Conservation (phyloP, 768 basidiomycete species). For the Xanthoconium purpureum region DNA sequence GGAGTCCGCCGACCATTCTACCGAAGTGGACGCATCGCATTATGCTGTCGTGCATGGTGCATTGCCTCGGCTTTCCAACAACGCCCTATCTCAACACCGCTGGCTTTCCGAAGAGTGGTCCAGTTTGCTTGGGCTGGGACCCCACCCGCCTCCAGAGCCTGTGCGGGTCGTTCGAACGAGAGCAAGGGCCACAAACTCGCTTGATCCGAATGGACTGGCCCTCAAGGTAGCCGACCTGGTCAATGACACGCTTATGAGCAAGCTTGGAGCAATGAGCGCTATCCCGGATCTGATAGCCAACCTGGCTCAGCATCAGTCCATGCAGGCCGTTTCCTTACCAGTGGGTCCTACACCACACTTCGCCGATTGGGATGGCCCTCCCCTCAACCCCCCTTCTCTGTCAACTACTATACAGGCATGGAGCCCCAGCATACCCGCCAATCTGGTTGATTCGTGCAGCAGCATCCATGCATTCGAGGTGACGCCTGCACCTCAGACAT, state of each 20-base stretch:
- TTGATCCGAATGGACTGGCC: not conserved
- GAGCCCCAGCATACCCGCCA: not conserved
- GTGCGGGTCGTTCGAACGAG: not conserved
- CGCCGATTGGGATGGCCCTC: not conserved
- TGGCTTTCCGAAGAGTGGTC: conserved; percentile 5
- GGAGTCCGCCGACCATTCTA: conserved; percentile 3
- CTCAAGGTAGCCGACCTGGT: not conserved
- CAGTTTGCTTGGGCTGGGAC: conserved; percentile 4
- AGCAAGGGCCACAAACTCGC: not conserved
- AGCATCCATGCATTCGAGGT: not conserved
- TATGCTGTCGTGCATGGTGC: conserved; percentile 1
- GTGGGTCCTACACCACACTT: not conserved
- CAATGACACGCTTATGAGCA: not conserved
- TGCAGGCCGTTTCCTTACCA: not conserved
- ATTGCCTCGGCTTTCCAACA: conserved; percentile 1
- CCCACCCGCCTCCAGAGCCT: not conserved
- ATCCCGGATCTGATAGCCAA: not conserved
- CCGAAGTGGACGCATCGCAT: not conserved
- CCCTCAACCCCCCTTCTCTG: not conserved
- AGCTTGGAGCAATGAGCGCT: not conserved
- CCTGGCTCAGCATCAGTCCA: too few species aligned
- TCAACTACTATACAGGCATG: not conserved
- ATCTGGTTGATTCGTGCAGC: not conserved
- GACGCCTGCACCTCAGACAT: not conserved
- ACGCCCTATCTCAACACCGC: not conserved